Conservation (phyloP, 2,329 filamentous ascomycete genomes). For the Epichloe festucae region DNA sequence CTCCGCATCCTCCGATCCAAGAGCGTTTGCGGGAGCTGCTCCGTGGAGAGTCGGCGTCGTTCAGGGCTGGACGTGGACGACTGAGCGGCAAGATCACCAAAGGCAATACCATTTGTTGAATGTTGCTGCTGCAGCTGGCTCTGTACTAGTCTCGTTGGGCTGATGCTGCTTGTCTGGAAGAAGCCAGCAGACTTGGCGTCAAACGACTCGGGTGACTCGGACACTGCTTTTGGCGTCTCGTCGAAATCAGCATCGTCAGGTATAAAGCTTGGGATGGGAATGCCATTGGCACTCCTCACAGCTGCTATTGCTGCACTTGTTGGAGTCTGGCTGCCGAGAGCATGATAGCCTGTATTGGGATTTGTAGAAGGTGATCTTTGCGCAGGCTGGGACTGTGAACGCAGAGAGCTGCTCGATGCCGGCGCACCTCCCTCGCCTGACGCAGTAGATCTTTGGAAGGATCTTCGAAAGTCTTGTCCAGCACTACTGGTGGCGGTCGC, state of each 20-base stretch:
- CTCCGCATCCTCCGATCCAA: slow-evolving; percentile 40
- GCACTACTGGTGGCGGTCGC: slow-evolving; percentile 27
- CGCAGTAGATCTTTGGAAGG: slow-evolving; percentile 40
- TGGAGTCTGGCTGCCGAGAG: slow-evolving; percentile 19
- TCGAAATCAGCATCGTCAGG: slow-evolving; percentile 41
- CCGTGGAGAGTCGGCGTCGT: slow-evolving; percentile 37
- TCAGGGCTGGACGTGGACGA: slow-evolving; percentile 20
- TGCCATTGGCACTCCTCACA: slow-evolving; percentile 32
- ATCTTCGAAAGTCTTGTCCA: slow-evolving; percentile 41
- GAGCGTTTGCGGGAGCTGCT: slow-evolving; percentile 40
- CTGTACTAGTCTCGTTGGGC: slow-evolving; percentile 10
- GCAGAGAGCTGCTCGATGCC: slow-evolving; percentile 40
- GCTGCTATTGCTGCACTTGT: slow-evolving; percentile 23
- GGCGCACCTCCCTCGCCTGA: slow-evolving; percentile 34
- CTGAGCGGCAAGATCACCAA: slow-evolving; percentile 32
- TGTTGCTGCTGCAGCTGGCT: slow-evolving; percentile 13
- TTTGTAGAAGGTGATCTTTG: slow-evolving; percentile 29
- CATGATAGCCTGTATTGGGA: slow-evolving; percentile 11
- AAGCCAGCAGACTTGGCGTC: slow-evolving; percentile 23
- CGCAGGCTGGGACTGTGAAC: slow-evolving; percentile 55
- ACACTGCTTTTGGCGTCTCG: slow-evolving; percentile 26
- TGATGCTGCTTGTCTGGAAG: slow-evolving; percentile 16
- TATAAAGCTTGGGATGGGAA: slow-evolving; percentile 41
- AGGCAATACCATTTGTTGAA: slow-evolving; percentile 28
- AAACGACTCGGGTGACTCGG: slow-evolving; percentile 35